These are phyloP conservation scores for Hymenoscyphus occultus DNA, from an alignment of 2,329 filamentous ascomycete genomes.

Conservation along the genomic window DNA sequence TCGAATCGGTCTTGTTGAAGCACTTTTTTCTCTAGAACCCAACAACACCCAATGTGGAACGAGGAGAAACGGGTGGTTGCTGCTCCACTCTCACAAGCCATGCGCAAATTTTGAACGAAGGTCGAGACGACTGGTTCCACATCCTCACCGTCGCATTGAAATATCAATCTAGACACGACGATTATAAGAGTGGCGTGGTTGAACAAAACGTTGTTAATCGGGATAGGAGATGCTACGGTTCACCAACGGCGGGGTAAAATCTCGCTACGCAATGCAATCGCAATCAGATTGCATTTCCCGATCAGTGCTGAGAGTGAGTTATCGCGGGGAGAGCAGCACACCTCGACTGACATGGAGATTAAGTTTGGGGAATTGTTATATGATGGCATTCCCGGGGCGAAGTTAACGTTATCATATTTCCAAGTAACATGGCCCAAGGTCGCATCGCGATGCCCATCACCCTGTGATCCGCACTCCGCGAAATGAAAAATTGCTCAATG, in stretches of 20 bases:
- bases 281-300: constrained; percentile 1
- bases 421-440: constrained; percentile 7
- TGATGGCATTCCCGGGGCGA: neutral
- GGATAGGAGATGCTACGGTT: neutral
- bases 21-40: constrained; percentile 21
- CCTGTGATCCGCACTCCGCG: constrained; percentile 19
- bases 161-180: constrained; percentile 5
- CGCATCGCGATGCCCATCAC: constrained; percentile 14
- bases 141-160: constrained; percentile 10
- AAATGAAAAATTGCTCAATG: constrained; percentile 22
- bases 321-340: neutral
- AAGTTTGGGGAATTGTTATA: constrained; percentile 2
- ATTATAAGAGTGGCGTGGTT: constrained; percentile 1
- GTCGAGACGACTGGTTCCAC: constrained; percentile 6
- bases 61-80: constrained; percentile 14
- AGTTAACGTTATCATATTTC: constrained; percentile 1
- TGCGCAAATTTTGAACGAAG: constrained; percentile 9
- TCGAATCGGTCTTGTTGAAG: constrained; percentile 25
- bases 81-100: constrained; percentile 10
- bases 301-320: constrained; percentile 1
- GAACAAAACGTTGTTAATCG: constrained; percentile 5
- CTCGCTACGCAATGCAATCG: neutral
- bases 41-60: constrained; percentile 18
- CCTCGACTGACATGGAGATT: neutral
- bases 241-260: constrained; percentile 8